Evolutionary conservation across 371 early-diverging fungal species (phyloP).

Genomic region (Coemansia linderi): DNA sequence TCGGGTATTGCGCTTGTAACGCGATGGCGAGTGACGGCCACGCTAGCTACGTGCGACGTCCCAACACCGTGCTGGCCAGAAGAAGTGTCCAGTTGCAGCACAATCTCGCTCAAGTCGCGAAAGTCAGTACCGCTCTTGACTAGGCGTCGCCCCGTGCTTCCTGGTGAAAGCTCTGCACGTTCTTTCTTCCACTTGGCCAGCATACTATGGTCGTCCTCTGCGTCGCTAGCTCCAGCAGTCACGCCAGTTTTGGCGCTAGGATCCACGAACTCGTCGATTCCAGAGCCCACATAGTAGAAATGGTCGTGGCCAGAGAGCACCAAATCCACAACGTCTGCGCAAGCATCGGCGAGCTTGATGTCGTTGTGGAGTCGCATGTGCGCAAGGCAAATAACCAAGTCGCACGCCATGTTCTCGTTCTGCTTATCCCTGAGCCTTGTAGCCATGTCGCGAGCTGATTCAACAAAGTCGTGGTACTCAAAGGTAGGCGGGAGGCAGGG

Average conservation of each 20-base stretch:
- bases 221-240: conserved; percentile 10
- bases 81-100: conserved; percentile 42
- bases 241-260: conserved; percentile 41
- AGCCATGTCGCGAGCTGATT: conserved; percentile 55
- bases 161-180: conserved; percentile 15
- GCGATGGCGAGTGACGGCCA: conserved; percentile 54
- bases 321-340: conserved; percentile 60
- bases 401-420: conserved; percentile 51
- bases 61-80: conserved; percentile 17
- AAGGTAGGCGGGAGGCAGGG: conserved; percentile 62
- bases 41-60: conserved; percentile 31
- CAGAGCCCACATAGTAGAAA: conserved; percentile 60
- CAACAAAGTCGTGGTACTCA: conserved; percentile 59
- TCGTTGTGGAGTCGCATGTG: conserved; percentile 71
- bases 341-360: conserved; percentile 55
- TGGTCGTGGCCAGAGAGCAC: conserved; percentile 71
- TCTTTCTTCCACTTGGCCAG: conserved; percentile 29
- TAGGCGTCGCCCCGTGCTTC: conserved; percentile 50
- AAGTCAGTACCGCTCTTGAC: conserved; percentile 71
- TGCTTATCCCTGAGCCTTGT: conserved; percentile 48
- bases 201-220: conserved; percentile 54
- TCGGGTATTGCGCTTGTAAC: conserved; percentile 51
- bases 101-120: conserved; percentile 59
- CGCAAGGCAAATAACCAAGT: conserved; percentile 64
- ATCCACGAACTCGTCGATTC: conserved; percentile 53